Evolutionary conservation across 176 grass and related monocot genomes (phyloP).

Genomic region (Triticum timopheevii): DNA sequence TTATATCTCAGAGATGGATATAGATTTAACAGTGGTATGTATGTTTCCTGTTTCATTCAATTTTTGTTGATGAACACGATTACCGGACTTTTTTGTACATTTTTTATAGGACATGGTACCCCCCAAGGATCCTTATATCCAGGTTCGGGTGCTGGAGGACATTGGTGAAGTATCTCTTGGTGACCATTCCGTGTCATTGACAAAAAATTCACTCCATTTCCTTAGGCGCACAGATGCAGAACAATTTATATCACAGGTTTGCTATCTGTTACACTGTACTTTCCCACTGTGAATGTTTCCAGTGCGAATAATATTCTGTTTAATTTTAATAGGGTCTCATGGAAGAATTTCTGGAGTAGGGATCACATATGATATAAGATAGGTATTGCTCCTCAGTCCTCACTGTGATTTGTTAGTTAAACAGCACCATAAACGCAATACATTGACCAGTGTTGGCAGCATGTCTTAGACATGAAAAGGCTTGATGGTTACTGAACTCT

Average conservation of each 20-base stretch:
- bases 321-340: conserved; percentile 68
- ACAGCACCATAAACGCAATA: not conserved
- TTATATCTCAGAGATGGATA: conserved; percentile 84
- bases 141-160: conserved; percentile 76
- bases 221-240: conserved; percentile 85
- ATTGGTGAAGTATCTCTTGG: conserved; percentile 93
- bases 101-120: conserved; percentile 86
- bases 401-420: conserved; percentile 6
- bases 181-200: conserved; percentile 81
- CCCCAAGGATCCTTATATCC: conserved; percentile 95
- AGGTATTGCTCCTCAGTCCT: conserved; percentile 29
- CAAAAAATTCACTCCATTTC: conserved; percentile 92
- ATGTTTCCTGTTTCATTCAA: not conserved
- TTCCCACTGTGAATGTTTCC: not conserved
- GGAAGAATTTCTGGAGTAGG: conserved; percentile 90
- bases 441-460: not conserved
- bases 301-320: conserved; percentile 6
- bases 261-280: not conserved
- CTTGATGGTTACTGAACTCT: conserved; percentile 3
- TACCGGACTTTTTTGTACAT: not conserved
- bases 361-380: conserved; percentile 39
- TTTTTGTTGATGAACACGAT: not conserved
- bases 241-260: conserved; percentile 86
- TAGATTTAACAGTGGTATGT: conserved; percentile 93
- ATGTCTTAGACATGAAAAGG: not conserved